Conservation (phyloP, 2,329 filamentous ascomycete species). For the Epichloe aotearoae region DNA sequence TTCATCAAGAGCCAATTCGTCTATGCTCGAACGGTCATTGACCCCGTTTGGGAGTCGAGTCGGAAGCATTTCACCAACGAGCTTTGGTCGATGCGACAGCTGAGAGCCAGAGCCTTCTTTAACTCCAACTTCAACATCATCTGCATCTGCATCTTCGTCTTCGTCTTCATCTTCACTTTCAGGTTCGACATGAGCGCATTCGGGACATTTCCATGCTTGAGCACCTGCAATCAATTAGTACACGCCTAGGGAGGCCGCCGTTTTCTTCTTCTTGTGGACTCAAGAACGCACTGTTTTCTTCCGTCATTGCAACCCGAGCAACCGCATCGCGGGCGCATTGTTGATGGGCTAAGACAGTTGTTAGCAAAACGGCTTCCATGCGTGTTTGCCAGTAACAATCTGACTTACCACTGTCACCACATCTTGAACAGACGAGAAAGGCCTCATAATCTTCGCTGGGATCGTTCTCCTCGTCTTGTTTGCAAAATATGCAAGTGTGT, state of each 20-base stretch:
- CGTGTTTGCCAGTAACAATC: conserved; percentile 9
- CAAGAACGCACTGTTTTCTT: conserved; percentile 17
- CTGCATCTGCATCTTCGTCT: conserved; percentile 15
- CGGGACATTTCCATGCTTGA: conserved; percentile 37
- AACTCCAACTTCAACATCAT: conserved; percentile 13
- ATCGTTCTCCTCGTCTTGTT: conserved; percentile 69
- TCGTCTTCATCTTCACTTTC: conserved; percentile 4
- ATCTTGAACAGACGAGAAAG: conserved; percentile 63
- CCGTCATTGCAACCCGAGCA: conserved; percentile 15
- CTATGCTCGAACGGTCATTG: conserved; percentile 55
- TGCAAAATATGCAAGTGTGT: conserved; percentile 57
- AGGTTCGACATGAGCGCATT: conserved; percentile 27
- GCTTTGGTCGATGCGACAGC: conserved; percentile 18
- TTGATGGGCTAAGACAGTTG: conserved; percentile 58
- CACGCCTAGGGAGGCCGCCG: neutral
- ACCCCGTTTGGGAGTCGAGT: conserved; percentile 27
- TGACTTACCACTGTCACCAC: conserved; percentile 68
- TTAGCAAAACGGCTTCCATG: conserved; percentile 20
- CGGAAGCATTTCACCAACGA: conserved; percentile 23
- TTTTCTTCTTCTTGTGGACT: neutral
- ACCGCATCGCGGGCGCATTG: conserved; percentile 68
- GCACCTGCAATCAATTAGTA: conserved; percentile 22
- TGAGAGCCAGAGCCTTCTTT: conserved; percentile 15
- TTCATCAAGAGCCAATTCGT: conserved; percentile 56
- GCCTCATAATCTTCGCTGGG: conserved; percentile 70